Evolutionary conservation across 176 grass and related monocot species (phyloP).

Genomic region (Tillandsia leiboldiana): DNA sequence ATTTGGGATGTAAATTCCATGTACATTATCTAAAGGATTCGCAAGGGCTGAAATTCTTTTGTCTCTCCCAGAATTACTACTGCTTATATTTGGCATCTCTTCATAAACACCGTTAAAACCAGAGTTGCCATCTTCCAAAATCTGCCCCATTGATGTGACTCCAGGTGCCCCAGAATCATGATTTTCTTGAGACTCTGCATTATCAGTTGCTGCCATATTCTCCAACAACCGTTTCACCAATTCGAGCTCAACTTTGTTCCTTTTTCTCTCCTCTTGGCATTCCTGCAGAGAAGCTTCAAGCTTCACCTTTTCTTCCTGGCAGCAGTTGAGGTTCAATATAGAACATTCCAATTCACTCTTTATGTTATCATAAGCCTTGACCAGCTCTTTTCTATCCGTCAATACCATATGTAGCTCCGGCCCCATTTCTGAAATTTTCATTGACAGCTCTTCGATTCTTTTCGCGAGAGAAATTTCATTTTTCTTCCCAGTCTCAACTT

Average conservation of each 20-base stretch:
- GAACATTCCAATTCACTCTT: constrained; percentile 76
- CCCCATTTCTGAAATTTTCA: constrained; percentile 70
- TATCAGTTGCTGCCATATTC: constrained; percentile 57
- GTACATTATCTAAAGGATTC: constrained; percentile 17
- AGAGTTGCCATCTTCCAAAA: constrained; percentile 41
- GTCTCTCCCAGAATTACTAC: constrained; percentile 6
- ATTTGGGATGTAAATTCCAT: constrained; percentile 16
- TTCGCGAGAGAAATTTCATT: constrained; percentile 83
- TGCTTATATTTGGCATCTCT: constrained; percentile 13
- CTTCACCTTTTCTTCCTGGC: constrained; percentile 85
- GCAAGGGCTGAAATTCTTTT: constrained; percentile 11
- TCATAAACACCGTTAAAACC: constrained; percentile 5
- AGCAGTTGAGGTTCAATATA: constrained; percentile 73
- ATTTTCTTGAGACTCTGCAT: constrained; percentile 15
- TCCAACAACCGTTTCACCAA: constrained; percentile 78
- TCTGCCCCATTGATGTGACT: constrained; percentile 37
- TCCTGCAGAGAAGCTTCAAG: constrained; percentile 64
- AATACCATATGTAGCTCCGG: constrained; percentile 54
- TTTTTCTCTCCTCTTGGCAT: constrained; percentile 69
- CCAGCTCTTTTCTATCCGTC: constrained; percentile 80
- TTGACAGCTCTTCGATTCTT: constrained; percentile 82
- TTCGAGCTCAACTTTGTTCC: constrained; percentile 70
- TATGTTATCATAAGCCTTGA: constrained; percentile 70
- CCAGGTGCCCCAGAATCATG: constrained; percentile 30
- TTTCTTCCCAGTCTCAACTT: constrained; percentile 80